Evolutionary conservation across 2,329 filamentous ascomycete species (phyloP).

Genomic region (Colletotrichum sp.): DNA sequence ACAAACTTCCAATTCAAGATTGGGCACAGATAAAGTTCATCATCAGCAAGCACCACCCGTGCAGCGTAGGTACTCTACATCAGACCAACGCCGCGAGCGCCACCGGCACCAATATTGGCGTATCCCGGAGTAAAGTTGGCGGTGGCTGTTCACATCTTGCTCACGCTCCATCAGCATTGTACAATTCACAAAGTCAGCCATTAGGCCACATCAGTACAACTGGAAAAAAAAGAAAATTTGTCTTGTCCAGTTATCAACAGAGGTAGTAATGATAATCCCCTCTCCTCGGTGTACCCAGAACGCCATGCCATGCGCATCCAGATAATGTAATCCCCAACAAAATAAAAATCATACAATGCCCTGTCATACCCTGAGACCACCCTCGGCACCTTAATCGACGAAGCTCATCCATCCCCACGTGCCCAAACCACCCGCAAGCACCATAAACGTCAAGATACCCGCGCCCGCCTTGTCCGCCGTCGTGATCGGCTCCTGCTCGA

Average conservation of each 20-base stretch:
- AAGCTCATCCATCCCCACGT: slow-evolving; percentile 57
- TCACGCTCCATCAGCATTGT: not conserved
- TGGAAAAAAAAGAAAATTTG: not conserved
- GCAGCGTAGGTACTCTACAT: not conserved
- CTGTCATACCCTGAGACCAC: not conserved
- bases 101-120: not conserved
- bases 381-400: not conserved
- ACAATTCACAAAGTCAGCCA: not conserved
- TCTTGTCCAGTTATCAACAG: not conserved
- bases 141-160: not conserved
- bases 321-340: slow-evolving; percentile 4
- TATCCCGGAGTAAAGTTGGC: not conserved
- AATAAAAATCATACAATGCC: not conserved
- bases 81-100: not conserved
- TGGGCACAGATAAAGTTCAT: not conserved
- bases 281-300: slow-evolving; percentile 4
- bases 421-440: slow-evolving; percentile 44
- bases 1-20: not conserved
- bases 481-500: slow-evolving; percentile 39
- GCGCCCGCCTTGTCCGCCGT: slow-evolving; percentile 53
- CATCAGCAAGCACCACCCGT: not conserved
- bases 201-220: accelerated
- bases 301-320: slow-evolving; percentile 19
- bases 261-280: not conserved
- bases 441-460: slow-evolving; percentile 50